Evolutionary conservation across 2,329 filamentous ascomycete genomes (phyloP).

Genomic region (Lasiodiplodia sp.): DNA sequence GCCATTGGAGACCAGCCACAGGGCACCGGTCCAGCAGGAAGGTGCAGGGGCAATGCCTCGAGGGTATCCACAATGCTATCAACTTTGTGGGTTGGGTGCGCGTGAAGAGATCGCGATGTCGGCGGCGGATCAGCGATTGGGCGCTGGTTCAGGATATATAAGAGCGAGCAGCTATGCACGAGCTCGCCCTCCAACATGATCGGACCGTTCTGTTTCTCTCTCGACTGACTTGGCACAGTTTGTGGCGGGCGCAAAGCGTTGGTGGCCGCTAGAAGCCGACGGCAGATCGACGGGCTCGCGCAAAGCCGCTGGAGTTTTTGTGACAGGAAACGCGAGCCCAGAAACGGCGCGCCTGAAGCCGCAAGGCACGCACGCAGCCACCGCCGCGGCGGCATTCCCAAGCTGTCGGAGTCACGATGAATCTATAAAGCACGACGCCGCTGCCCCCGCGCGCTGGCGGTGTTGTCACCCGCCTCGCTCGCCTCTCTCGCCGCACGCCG

Average conservation of each 20-base stretch:
- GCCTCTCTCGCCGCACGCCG: not conserved
- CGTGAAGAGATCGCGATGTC: not conserved
- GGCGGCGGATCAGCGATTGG: not conserved
- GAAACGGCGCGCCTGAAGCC: constrained; percentile 12
- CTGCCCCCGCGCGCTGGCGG: not conserved
- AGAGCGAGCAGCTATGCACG: too few species aligned
- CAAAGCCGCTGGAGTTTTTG: constrained; percentile 10
- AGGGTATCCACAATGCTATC: not conserved
- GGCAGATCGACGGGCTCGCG: constrained; percentile 15
- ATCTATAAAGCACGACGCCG: not conserved
- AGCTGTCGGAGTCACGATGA: not conserved
- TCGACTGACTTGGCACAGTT: constrained; percentile 2
- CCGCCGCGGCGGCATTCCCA: not conserved
- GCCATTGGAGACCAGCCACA: not conserved
- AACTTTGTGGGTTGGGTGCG: not conserved
- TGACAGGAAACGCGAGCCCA: constrained; percentile 12
- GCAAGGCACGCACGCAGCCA: constrained; percentile 4
- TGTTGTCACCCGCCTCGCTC: not conserved
- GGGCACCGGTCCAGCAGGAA: too few species aligned
- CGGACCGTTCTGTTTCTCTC: not conserved
- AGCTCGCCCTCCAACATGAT: not conserved
- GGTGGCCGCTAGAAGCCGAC: constrained; percentile 2
- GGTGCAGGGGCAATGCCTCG: too few species aligned
- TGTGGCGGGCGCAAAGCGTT: not conserved
- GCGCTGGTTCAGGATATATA: not conserved